Evolutionary conservation across 176 grass and related monocot species (phyloP).

Genomic region (Bromus sterilis): DNA sequence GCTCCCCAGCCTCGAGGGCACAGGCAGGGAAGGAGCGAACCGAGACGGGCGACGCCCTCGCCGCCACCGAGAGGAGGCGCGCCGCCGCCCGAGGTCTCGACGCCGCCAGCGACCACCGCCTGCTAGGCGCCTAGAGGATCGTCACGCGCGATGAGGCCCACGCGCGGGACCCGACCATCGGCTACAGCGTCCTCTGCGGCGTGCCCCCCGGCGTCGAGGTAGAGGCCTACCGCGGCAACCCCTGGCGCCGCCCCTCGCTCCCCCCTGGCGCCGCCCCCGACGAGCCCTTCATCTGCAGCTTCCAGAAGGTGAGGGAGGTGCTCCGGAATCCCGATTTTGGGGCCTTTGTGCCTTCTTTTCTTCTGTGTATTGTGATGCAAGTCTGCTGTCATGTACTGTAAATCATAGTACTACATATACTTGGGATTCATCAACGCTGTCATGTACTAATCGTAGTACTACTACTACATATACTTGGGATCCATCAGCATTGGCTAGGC

Average conservation of each 20-base stretch:
- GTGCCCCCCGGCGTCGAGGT: constrained; percentile 55
- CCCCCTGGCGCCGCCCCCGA: not conserved
- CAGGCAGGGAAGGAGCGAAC: too few species aligned
- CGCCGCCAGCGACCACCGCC: constrained; percentile 57
- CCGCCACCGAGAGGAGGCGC: too few species aligned
- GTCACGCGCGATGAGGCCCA: constrained; percentile 43
- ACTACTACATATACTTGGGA: constrained; percentile 76
- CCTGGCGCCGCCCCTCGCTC: constrained; percentile 25
- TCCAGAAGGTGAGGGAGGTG: constrained; percentile 46
- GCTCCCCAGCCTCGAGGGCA: too few species aligned
- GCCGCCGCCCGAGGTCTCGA: constrained; percentile 65
- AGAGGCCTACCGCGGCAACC: constrained; percentile 10
- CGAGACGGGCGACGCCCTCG: too few species aligned
- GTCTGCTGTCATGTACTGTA: constrained; percentile 4
- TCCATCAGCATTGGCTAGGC: constrained; percentile 94
- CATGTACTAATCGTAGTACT: too few species aligned
- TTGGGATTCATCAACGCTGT: too few species aligned
- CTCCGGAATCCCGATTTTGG: not conserved
- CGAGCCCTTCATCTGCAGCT: constrained; percentile 53
- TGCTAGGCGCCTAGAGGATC: constrained; percentile 62
- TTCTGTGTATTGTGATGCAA: not conserved
- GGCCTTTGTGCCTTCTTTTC: not conserved
- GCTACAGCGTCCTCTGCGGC: constrained; percentile 38
- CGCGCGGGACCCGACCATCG: constrained; percentile 27
- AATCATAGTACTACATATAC: not conserved